Percentiles rank a stretch among this genome's conserved stretches.
These are phyloP conservation scores for Pseudogymnoascus sp. DNA, from an alignment of 2,329 filamentous ascomycete species.

Conservation along the genomic window DNA sequence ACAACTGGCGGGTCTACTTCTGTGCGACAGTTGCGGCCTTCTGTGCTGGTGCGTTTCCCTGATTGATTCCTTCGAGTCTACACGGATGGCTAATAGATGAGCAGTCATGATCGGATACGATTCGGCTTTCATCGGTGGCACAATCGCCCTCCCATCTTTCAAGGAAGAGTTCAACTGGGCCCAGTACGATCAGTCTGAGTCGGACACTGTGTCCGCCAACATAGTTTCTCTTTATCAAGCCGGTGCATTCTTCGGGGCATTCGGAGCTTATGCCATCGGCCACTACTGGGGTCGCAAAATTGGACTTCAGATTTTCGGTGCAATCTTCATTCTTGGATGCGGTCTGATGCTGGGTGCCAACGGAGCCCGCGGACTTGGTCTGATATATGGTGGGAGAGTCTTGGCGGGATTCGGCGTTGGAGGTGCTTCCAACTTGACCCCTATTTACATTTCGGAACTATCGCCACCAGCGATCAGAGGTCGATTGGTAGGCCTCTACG, in stretches of 20 bases:
- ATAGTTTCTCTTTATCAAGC: slow-evolving; percentile 78
- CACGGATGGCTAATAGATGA: background rate
- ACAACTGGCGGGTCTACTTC: slow-evolving; percentile 52
- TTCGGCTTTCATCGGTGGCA: slow-evolving; percentile 72
- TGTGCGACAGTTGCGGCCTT: slow-evolving; percentile 48
- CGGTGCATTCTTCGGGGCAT: slow-evolving; percentile 73
- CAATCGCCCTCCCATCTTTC: slow-evolving; percentile 63
- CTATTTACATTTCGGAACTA: slow-evolving; percentile 53
- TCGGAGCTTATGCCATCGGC: slow-evolving; percentile 57
- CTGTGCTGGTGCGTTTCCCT: slow-evolving; percentile 49
- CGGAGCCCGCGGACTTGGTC: slow-evolving; percentile 51
- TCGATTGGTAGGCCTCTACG: slow-evolving; percentile 57
- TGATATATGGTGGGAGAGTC: slow-evolving; percentile 54
- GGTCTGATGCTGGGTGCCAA: slow-evolving; percentile 64
- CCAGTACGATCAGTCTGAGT: slow-evolving; percentile 36
- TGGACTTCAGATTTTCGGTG: slow-evolving; percentile 51
- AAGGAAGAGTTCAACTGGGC: slow-evolving; percentile 57
- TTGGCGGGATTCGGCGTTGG: slow-evolving; percentile 57
- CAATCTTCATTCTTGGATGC: slow-evolving; percentile 61
- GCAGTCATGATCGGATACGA: slow-evolving; percentile 33
- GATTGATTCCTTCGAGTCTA: slow-evolving; percentile 20
- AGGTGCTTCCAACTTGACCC: slow-evolving; percentile 53
- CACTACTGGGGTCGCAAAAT: slow-evolving; percentile 60
- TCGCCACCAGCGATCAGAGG: slow-evolving; percentile 56
- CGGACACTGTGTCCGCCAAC: slow-evolving; percentile 59